These are phyloP conservation scores for Pyrenophora tritici-repentis DNA, from an alignment of 2,329 filamentous ascomycete genomes.

Conservation along the genomic window DNA sequence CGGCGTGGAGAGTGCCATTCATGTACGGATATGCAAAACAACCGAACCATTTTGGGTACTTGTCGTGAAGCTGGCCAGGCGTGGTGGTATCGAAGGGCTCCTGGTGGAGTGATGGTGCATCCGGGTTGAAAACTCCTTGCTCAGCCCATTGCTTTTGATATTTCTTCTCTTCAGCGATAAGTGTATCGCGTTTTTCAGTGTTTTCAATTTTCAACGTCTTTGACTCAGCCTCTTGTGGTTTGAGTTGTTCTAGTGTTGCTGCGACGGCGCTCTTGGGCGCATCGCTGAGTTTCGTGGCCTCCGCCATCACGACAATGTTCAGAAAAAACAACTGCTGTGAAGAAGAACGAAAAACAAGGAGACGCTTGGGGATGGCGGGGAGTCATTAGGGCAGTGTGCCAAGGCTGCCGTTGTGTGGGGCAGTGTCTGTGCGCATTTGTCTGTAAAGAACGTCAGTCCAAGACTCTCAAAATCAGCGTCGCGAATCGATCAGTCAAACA, in stretches of 20 bases:
- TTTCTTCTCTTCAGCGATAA: conserved; percentile 85
- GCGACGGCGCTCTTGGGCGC: conserved; percentile 52
- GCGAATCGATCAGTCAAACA: conserved; percentile 1
- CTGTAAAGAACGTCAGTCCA: conserved; percentile 23
- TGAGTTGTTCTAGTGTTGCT: conserved; percentile 59
- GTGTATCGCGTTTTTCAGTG: conserved; percentile 83
- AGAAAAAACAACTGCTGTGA: conserved; percentile 1
- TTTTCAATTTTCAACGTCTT: conserved; percentile 71
- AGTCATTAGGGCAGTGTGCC: conserved; percentile 6
- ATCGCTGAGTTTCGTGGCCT: conserved; percentile 34
- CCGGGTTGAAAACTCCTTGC: conserved; percentile 76
- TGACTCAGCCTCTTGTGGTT: conserved; percentile 59
- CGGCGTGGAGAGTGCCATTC: conserved; percentile 71
- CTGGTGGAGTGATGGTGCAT: conserved; percentile 81
- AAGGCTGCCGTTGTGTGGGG: conserved; percentile 5
- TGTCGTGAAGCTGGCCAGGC: conserved; percentile 74
- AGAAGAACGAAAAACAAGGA: conserved; percentile 9
- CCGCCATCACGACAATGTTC: conserved; percentile 34
- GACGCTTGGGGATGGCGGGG: not conserved
- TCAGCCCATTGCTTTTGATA: conserved; percentile 87
- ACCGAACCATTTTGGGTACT: conserved; percentile 90
- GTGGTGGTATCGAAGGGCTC: conserved; percentile 75
- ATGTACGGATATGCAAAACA: conserved; percentile 67
- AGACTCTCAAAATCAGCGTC: conserved; percentile 10
- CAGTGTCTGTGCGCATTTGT: not conserved